These are phyloP conservation scores for Aspergillus pseudotamarii DNA, from an alignment of 2,329 filamentous ascomycete genomes.

Conservation along the genomic window DNA sequence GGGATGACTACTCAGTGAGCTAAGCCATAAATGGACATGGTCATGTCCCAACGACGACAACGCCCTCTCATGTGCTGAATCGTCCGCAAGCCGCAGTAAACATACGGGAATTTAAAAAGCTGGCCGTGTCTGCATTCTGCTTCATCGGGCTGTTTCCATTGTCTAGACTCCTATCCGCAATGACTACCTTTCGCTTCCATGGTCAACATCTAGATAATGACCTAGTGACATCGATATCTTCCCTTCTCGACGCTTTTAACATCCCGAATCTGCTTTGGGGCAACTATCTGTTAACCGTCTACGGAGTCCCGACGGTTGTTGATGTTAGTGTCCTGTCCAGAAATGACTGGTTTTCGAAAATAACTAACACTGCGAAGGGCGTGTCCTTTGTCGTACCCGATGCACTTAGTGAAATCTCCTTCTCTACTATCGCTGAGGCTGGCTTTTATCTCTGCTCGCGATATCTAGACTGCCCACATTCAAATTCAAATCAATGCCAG, in stretches of 20 bases:
- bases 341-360: background rate
- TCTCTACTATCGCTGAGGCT: slow-evolving; percentile 14
- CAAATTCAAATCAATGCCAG: slow-evolving; percentile 5
- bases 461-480: slow-evolving; percentile 13
- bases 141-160: background rate
- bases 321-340: slow-evolving; percentile 16
- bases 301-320: slow-evolving; percentile 30
- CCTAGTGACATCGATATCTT: slow-evolving; percentile 24
- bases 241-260: slow-evolving; percentile 18
- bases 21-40: too few relatives aligned
- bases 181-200: slow-evolving; percentile 13
- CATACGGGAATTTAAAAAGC: background rate
- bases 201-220: slow-evolving; percentile 17
- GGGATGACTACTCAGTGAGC: too few relatives aligned
- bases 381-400: slow-evolving; percentile 23
- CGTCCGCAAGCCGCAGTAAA: background rate
- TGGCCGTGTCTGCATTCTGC: background rate
- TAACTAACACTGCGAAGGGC: slow-evolving; percentile 10
- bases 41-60: too few relatives aligned
- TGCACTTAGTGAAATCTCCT: slow-evolving; percentile 13
- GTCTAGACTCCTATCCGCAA: background rate
- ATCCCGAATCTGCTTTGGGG: slow-evolving; percentile 32
- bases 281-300: slow-evolving; percentile 33
- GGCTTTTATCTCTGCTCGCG: slow-evolving; percentile 21
- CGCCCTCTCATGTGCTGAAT: too few relatives aligned